Evolutionary conservation across 192 early-diverging fungal species (phyloP), one percentile per base, ranked within the genome.

Genomic region (Backusella luteola): DNA sequence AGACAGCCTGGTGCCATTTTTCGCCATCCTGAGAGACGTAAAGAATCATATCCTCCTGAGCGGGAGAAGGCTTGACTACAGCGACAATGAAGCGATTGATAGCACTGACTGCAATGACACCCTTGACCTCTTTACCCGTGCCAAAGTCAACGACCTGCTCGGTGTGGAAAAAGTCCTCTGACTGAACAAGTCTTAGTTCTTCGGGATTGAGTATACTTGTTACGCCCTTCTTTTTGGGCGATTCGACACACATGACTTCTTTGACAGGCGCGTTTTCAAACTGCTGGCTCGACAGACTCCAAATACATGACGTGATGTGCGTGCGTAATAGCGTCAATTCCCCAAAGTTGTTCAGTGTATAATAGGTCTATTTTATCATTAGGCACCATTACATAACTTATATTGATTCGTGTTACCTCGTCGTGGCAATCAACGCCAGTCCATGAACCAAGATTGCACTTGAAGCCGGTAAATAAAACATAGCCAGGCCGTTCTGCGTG

Each of bases 101-200:
- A 2, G 91, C 88, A 66, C 91, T 92, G 38, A 97, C 72, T 17
- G 90, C 93, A 41, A 95, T 80, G 21, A 95, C 89, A 7, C 94
- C 95, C 26, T 83, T 86, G 34, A 87, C 87, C 3, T 89, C 87
- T 2, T 78, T 74, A 68, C 86, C 85, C 34, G 80, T 71, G 19
- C 89, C 89, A 80, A 96, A 88, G 70, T 86, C 74, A 17, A 94
- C 85, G 0, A 81, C 52, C 23, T 85, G 76, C 69, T 84, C 79
- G 0, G 88, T 88, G 42, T 74, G 71, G 73, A 96, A 97, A 82
- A 86, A 96, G 79, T 94, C 89, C 66, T 94, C 89, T 17, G 92
- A 91, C 69, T 85, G 82, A 14, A 96, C 87, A n/a, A 98, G 83
- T 59, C 80, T 86, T 15, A 75, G 26, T 39, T 82, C 69, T 23